Conservation (phyloP, 257 asterid genomes). For the Perilla frutescens region DNA sequence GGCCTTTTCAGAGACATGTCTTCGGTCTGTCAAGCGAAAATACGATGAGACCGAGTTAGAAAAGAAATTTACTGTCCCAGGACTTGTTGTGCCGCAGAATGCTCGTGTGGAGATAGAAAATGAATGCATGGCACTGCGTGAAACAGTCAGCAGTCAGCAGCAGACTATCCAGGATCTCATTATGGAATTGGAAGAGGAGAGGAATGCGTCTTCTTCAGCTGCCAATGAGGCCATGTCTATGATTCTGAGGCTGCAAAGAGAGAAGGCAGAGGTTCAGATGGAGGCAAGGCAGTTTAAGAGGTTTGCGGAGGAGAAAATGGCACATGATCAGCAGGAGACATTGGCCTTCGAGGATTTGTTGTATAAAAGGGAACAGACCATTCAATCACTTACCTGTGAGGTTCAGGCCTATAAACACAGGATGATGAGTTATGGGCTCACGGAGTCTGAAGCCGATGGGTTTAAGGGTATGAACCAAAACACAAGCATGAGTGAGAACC, state of each 20-base stretch:
- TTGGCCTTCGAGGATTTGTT: conserved; percentile 75
- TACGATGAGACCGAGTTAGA: conserved; percentile 61
- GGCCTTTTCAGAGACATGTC: conserved; percentile 55
- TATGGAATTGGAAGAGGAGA: conserved; percentile 90
- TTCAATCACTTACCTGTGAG: conserved; percentile 83
- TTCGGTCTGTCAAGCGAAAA: conserved; percentile 82
- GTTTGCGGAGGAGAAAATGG: conserved; percentile 89
- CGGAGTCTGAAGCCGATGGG: conserved; percentile 65
- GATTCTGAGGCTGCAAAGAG: conserved; percentile 97
- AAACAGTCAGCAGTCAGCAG: conserved; percentile 79
- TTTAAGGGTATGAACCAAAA: conserved; percentile 51
- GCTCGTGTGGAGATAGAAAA: conserved; percentile 83
- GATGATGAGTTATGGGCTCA: conserved; percentile 84
- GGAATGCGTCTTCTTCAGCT: conserved; percentile 93
- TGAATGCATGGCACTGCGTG: conserved; percentile 82
- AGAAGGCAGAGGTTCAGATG: conserved; percentile 96
- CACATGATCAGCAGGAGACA: conserved; percentile 85
- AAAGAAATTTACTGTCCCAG: conserved; percentile 54
- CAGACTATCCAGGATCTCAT: conserved; percentile 76
- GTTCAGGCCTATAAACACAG: conserved; percentile 84
- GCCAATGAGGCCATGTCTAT: conserved; percentile 99
- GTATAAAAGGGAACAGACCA: conserved; percentile 88
- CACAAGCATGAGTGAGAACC: conserved; percentile 52
- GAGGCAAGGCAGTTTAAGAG: conserved; percentile 94
- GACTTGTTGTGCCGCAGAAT: conserved; percentile 56